phyloP scores from a whole-genome alignment of 345 rosid genomes.

The Bruguiera sexangula region DNA sequence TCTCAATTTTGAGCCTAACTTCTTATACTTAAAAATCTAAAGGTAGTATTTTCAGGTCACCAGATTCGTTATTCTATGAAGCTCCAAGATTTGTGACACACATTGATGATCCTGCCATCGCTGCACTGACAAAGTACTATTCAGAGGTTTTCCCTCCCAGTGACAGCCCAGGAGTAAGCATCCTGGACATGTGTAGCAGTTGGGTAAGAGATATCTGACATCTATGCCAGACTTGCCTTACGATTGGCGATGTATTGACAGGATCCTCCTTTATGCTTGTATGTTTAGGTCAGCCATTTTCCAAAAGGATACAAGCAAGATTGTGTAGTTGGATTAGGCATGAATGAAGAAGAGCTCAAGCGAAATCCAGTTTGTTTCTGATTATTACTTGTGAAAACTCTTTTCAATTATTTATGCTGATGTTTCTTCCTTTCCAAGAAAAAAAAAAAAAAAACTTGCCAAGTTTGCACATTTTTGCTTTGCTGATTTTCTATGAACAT shows the following conservation, averaged over 20 bases:
- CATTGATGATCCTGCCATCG: conserved; percentile 86
- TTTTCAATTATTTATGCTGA: neutral
- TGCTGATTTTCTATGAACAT: neutral
- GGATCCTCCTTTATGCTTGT: conserved; percentile 3
- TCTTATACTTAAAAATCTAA: conserved; percentile 1
- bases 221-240: neutral
- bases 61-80: conserved; percentile 74
- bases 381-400: conserved; percentile 3
- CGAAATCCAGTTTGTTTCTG: conserved; percentile 52
- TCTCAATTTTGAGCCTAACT: neutral
- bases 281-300: conserved; percentile 81
- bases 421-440: neutral
- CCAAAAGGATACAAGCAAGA: conserved; percentile 88
- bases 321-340: conserved; percentile 71
- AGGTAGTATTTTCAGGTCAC: conserved; percentile 44
- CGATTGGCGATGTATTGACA: conserved; percentile 1
- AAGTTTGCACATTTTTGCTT: neutral
- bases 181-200: conserved; percentile 93
- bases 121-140: conserved; percentile 78
- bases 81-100: conserved; percentile 86
- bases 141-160: conserved; percentile 76
- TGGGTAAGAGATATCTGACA: conserved; percentile 54
- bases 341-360: conserved; percentile 90
- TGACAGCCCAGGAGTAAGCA: conserved; percentile 67
- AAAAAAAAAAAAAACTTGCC: too few species aligned